Base-by-base conservation (phyloP, 305 asterid species). In the Fraxinus angustifolia region DNA sequence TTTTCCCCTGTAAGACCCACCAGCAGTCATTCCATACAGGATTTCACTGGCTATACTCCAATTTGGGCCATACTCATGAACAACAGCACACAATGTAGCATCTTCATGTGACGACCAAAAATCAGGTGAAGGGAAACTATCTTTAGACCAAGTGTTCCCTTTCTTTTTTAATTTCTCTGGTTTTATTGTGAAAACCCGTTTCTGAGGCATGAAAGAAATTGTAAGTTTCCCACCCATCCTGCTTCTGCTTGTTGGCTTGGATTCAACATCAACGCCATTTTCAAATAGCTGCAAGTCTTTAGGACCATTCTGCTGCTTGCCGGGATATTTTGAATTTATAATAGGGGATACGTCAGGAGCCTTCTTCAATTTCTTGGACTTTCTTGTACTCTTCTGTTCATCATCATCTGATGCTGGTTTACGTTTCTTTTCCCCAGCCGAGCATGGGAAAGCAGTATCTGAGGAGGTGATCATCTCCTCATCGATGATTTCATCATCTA, bases 41-140 rank as follows among this genome's bases (percentile, higher is more conserved):
- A 90, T 88, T 36, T 94, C 98, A 93, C 98, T 93, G 58, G 89
- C 93, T 87, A 96, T 86, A 82, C 86, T 85, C 99, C 99, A 96
- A 80, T 94, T 91, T 78, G 95, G 90, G 67, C 99, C 99, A 87
- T 94, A 94, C 88, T 93, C 98, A 70, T 92, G 92, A 77, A 94
- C 93, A 82, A 83, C 78, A 81, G 94, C 97, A 90, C 98, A 96
- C 77, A 96, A 86, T 78, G 88, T 83, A n/a, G 94, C 95, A 83
- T 96, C 99, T 87, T 96, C 99, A 56, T 81, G 91, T 6, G 96
- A 91, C 77, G 93, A 91, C 99, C 99, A 96, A 82, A 21, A 75
- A 87, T 92, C 98, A 76, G 98, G 92, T 78, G 88, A 78, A 67
- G 98, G 97, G 67, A 90, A 81, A 85, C 84, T 85, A 84, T 96